Base-by-base conservation (phyloP, 495 filamentous ascomycete genomes). In the Aspergillus hancockii region DNA sequence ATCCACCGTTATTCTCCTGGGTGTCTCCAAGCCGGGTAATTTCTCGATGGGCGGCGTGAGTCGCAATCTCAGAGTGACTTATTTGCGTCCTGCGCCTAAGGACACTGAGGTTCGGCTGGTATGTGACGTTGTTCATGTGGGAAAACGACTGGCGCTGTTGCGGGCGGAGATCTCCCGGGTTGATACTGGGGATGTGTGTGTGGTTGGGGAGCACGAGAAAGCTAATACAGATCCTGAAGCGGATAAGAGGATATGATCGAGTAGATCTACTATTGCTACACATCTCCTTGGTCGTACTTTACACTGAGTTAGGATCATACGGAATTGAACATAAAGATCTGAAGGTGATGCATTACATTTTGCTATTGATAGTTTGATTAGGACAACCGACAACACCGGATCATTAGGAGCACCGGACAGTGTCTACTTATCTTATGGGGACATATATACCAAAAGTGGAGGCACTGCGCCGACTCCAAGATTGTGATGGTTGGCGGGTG, bases 201-300 rank as follows among this genome's bases (percentile, higher is more conserved):
- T 82, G 1, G 77, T 81, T n/a, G 87, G 82, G 45, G 88, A 90
- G 69, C 88, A 90, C 74, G 81, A 83, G 52, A 90, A 90, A 74
- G 80, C 82, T 8, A 89, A 82, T 72, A 84, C 80, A 10, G 86
- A 88, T 69, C 79, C 80, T 31, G 69, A 74, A 57, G 62, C 63
- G 43, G 65, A 52, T 13, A 54, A 64, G 59, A 63, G 65, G 60
- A 67, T 71, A 52, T 74, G 58, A 62, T 34, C 34, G 25, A 28
- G 25, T 7, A n/a, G n/a, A n/a, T n/a, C n/a, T n/a, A n/a, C 25
- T 28, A 7, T 7, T 28, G 25, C 25, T 28, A 28, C 25, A 28
- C 25, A 7, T 28, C 25, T 28, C 25, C 7, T 22, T 41, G 13
- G 8, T 36, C 16, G n/a, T 18, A 25, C 8, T 8, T 18, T 10